Conservation (phyloP, 2,329 filamentous ascomycete genomes). For the Hymenoscyphus albidus region DNA sequence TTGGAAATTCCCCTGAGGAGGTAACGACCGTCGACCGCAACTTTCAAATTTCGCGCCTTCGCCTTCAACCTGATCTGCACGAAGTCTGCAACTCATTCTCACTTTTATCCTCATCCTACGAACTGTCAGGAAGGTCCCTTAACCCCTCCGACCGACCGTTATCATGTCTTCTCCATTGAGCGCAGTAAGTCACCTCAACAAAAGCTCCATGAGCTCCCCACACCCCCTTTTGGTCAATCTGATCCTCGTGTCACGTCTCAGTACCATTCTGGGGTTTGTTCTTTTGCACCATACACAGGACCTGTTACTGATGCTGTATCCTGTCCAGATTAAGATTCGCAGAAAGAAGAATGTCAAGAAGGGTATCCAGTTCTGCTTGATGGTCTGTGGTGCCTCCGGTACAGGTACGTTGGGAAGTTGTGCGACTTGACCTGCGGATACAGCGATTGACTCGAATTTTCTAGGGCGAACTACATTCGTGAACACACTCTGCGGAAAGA, state of each 20-base stretch:
- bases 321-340: conserved; percentile 82
- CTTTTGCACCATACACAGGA: conserved; percentile 20
- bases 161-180: conserved; percentile 51
- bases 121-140: conserved; percentile 17
- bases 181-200: conserved; percentile 42
- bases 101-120: conserved; percentile 16
- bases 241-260: conserved; percentile 28
- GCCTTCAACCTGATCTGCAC: conserved; percentile 19
- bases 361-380: conserved; percentile 99
- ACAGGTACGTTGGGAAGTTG: conserved; percentile 64
- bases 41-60: conserved; percentile 29
- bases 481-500: conserved; percentile 97
- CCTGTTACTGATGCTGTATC: conserved; percentile 26
- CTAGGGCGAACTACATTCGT: conserved; percentile 96
- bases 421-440: conserved; percentile 1
- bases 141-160: conserved; percentile 14
- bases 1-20: conserved; percentile 28
- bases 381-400: conserved; percentile 98
- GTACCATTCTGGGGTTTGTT: conserved; percentile 29
- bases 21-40: conserved; percentile 25
- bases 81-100: conserved; percentile 20
- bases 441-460: conserved; percentile 22
- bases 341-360: conserved; percentile 96
- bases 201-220: conserved; percentile 19
- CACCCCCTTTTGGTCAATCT: conserved; percentile 32